Base-by-base conservation (phyloP, 257 asterid species). In the Forsythia suspensa region DNA sequence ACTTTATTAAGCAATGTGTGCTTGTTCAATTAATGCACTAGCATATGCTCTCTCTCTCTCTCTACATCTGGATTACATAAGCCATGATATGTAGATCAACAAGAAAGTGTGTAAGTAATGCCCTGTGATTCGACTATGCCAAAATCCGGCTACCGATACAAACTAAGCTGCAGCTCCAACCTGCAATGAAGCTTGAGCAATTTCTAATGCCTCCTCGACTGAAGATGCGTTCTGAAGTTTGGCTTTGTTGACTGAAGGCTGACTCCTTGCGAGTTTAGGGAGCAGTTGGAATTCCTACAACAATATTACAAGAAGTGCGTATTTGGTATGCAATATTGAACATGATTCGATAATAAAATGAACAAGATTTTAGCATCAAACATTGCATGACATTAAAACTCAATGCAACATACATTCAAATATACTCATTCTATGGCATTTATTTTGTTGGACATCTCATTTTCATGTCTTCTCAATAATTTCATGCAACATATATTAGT, bases 191-290 rank as follows among this genome's bases (percentile, higher is more conserved):
- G 96, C 89, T 73, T 83, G 86, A 73, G 90, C 98, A 36, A 95
- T 82, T 81, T 89, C 92, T 57, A 95, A 71, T 36, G 99, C 99
- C 77, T 91, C 98, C 82, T 93, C 98, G 6, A 93, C 97, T 0
- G 99, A 90, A 66, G 98, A 86, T 72, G 98, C 97, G 76, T 77
- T 89, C 83, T 85, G 87, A 81, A 93, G 97, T 87, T 95, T 91
- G 46, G 83, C 82, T 82, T 70, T 87, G 88, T 95, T 92, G 24
- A 95, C 70, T 6, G 80, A 66, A 66, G 98, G 98, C 77, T 92
- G 98, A 81, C 86, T 85, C 79, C 94, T 90, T 7, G 98, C 97
- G 12, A 92, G 97, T 85, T 88, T 86, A 16, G 98, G 97, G 63
- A 92, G 97, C 85, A 94, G 86, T 87, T 92, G 92, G 82, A 91